These are phyloP conservation scores for Ogataea parapolymorpha DNA, from an alignment of 805 yeast species.

Conservation along the genomic window DNA sequence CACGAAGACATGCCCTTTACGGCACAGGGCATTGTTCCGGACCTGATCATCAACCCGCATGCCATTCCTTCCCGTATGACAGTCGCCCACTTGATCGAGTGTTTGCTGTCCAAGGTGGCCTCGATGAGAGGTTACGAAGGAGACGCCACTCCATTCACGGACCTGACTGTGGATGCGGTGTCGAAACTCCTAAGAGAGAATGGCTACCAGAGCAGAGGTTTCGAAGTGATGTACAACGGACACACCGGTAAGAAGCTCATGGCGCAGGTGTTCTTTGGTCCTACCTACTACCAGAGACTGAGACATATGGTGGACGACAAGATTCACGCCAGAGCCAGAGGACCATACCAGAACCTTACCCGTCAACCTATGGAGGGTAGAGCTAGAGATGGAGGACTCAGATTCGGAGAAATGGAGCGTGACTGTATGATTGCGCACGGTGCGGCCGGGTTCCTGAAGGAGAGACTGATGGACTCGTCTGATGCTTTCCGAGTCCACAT, in stretches of 20 bases:
- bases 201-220: slow-evolving; percentile 97
- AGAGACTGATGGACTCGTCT: slow-evolving; percentile 97
- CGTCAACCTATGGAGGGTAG: slow-evolving; percentile 99
- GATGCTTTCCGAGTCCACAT: slow-evolving; percentile 98
- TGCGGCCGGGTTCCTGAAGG: slow-evolving; percentile 97
- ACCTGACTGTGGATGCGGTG: slow-evolving; percentile 96
- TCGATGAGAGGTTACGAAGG: slow-evolving; percentile 95
- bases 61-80: slow-evolving; percentile 99
- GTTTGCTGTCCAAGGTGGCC: slow-evolving; percentile 92
- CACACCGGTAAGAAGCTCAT: slow-evolving; percentile 97
- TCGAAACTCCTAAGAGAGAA: slow-evolving; percentile 89
- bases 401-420: slow-evolving; percentile 99
- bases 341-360: slow-evolving; percentile 95
- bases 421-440: slow-evolving; percentile 99
- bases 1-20: slow-evolving; percentile 99
- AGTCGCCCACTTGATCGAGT: slow-evolving; percentile 98
- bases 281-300: slow-evolving; percentile 97
- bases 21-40: slow-evolving; percentile 94
- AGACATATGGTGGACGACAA: slow-evolving; percentile 99
- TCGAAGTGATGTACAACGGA: slow-evolving; percentile 97
- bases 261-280: slow-evolving; percentile 99
- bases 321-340: slow-evolving; percentile 98
- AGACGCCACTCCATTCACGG: slow-evolving; percentile 99
- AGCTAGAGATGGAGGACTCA: slow-evolving; percentile 97
- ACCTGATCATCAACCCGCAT: slow-evolving; percentile 95